A percentile compares a stretch with the other conserved stretches of the same genome.
These are phyloP conservation scores for Nannochloropsis salina DNA, from an alignment of 108 stramenopile species.

Conservation along the genomic window DNA sequence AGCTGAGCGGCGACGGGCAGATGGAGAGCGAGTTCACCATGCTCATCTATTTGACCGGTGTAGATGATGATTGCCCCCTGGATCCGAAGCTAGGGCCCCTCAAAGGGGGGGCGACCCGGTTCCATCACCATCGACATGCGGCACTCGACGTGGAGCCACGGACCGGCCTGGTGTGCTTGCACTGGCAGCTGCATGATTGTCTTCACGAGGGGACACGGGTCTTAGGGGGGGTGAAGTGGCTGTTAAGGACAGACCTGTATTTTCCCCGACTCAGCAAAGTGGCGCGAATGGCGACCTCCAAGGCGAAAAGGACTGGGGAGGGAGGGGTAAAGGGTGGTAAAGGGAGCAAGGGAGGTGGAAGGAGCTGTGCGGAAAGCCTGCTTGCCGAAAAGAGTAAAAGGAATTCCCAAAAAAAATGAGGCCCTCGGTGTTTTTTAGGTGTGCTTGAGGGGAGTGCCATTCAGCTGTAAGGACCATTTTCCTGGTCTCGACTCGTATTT, in stretches of 20 bases:
- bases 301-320: background rate
- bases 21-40: slow-evolving; percentile 20
- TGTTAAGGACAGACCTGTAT: background rate
- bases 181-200: slow-evolving; percentile 15
- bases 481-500: no score
- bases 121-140: background rate
- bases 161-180: background rate
- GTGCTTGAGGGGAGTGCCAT: no score
- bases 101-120: background rate
- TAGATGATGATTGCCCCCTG: background rate
- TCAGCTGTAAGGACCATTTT: no score
- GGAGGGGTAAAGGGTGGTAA: background rate
- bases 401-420: no score
- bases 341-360: background rate
- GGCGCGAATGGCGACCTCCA: background rate
- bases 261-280: background rate
- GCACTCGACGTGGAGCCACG: background rate
- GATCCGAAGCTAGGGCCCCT: background rate
- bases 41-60: background rate
- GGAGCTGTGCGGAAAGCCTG: background rate
- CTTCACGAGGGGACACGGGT: background rate
- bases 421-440: no score
- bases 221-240: background rate
- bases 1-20: background rate
- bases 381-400: no score